These are phyloP conservation scores for Aspergillus indologenus DNA, from an alignment of 495 filamentous ascomycete genomes.

Conservation along the genomic window DNA sequence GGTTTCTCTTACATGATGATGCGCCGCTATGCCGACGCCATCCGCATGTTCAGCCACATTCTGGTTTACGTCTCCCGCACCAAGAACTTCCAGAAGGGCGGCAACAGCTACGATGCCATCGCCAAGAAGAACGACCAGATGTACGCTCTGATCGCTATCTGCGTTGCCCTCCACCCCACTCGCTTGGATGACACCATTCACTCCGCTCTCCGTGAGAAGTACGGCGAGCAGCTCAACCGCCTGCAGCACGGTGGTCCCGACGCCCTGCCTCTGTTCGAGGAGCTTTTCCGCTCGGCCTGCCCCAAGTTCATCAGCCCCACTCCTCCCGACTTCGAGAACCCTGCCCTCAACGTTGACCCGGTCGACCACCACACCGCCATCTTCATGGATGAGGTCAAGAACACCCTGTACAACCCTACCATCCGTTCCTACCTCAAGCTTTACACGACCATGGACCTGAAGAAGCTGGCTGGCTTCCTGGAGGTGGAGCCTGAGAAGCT, in stretches of 20 bases:
- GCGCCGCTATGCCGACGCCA: slow-evolving; percentile 97
- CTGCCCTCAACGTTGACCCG: slow-evolving; percentile 89
- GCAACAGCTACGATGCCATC: slow-evolving; percentile 93
- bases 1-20: slow-evolving; percentile 99
- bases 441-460: slow-evolving; percentile 98
- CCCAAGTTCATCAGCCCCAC: slow-evolving; percentile 99
- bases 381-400: slow-evolving; percentile 99
- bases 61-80: slow-evolving; percentile 97
- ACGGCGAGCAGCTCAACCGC: slow-evolving; percentile 92
- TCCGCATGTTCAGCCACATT: slow-evolving; percentile 99
- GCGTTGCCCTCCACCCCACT: slow-evolving; percentile 94
- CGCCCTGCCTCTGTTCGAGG: slow-evolving; percentile 91
- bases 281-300: slow-evolving; percentile 92
- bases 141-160: slow-evolving; percentile 98
- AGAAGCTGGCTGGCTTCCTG: slow-evolving; percentile 95
- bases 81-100: slow-evolving; percentile 99
- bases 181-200: slow-evolving; percentile 98
- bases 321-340: slow-evolving; percentile 94
- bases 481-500: slow-evolving; percentile 92
- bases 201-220: slow-evolving; percentile 96
- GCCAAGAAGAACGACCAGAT: slow-evolving; percentile 99
- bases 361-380: slow-evolving; percentile 94
- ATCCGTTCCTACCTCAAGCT: slow-evolving; percentile 97
- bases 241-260: slow-evolving; percentile 95
- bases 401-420: slow-evolving; percentile 88